These are phyloP conservation scores for Anastatica hierochuntica DNA, from an alignment of 345 rosid species.

Conservation along the genomic window DNA sequence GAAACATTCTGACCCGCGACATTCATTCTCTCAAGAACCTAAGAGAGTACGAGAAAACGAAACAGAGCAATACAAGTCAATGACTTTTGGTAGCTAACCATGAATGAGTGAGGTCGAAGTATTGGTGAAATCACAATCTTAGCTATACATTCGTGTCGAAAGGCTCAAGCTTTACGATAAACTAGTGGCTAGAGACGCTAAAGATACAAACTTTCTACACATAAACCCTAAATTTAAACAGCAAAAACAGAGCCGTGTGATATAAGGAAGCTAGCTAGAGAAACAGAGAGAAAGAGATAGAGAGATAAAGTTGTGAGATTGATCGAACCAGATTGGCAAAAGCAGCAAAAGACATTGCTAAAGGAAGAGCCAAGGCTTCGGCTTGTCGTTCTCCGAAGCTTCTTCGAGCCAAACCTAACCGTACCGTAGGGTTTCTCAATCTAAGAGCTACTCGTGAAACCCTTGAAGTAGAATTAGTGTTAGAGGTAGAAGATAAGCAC, in stretches of 20 bases:
- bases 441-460: conserved; percentile 15
- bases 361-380: conserved; percentile 57
- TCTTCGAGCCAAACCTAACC: conserved; percentile 22
- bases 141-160: too few species aligned
- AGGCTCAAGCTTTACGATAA: too few species aligned
- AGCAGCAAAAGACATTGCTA: conserved; percentile 80
- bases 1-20: not conserved
- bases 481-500: conserved; percentile 24
- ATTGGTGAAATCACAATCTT: too few species aligned
- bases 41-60: not conserved
- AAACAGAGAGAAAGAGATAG: too few species aligned
- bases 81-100: too few species aligned
- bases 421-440: conserved; percentile 28
- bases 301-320: not conserved
- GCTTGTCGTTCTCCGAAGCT: conserved; percentile 15
- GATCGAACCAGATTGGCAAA: conserved; percentile 55
- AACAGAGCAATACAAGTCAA: too few species aligned
- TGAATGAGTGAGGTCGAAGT: too few species aligned
- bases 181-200: too few species aligned
- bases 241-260: not conserved
- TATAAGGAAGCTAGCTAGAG: too few species aligned
- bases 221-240: too few species aligned
- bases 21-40: not conserved
- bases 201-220: too few species aligned
- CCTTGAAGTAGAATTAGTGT: conserved; percentile 14